Percentiles rank a stretch among this genome's conserved stretches.
phyloP scores from a whole-genome alignment of 1,139 yeast genomes.

The Debaryomycetaceae sp. region DNA sequence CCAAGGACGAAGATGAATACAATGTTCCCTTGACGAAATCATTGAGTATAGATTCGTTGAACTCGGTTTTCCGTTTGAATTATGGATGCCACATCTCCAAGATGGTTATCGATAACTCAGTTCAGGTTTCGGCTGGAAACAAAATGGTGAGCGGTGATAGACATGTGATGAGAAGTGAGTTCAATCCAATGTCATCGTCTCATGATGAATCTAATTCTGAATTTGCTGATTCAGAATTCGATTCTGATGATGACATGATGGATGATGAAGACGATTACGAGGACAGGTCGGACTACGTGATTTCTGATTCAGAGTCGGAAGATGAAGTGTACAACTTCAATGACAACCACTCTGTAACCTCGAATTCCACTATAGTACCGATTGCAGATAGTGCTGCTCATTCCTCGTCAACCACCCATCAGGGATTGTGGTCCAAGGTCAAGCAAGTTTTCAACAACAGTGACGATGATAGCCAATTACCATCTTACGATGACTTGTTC shows the following conservation, averaged over 20 bases:
- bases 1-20: constrained; percentile 5
- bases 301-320: constrained; percentile 10
- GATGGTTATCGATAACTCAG: constrained; percentile 31
- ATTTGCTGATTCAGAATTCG: constrained; percentile 44
- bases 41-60: constrained; percentile 36
- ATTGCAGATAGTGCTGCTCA: background rate
- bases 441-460: constrained; percentile 51
- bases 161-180: constrained; percentile 11
- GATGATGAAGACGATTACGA: constrained; percentile 19
- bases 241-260: constrained; percentile 29
- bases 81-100: constrained; percentile 43
- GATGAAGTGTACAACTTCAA: constrained; percentile 7
- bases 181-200: constrained; percentile 6
- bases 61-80: constrained; percentile 37
- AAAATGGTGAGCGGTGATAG: constrained; percentile 11
- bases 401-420: background rate
- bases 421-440: constrained; percentile 60
- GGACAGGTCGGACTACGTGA: constrained; percentile 20
- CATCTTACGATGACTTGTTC: constrained; percentile 79
- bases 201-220: constrained; percentile 17
- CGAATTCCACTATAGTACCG: constrained; percentile 11
- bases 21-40: constrained; percentile 25
- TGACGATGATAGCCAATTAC: constrained; percentile 49
- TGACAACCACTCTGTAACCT: constrained; percentile 10
- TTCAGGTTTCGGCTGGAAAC: constrained; percentile 7